A percentile compares a stretch with the other conserved stretches of the same genome.
These are phyloP conservation scores for Ilyonectria sp. DNA, from an alignment of 2,329 filamentous ascomycete genomes.

Conservation along the genomic window DNA sequence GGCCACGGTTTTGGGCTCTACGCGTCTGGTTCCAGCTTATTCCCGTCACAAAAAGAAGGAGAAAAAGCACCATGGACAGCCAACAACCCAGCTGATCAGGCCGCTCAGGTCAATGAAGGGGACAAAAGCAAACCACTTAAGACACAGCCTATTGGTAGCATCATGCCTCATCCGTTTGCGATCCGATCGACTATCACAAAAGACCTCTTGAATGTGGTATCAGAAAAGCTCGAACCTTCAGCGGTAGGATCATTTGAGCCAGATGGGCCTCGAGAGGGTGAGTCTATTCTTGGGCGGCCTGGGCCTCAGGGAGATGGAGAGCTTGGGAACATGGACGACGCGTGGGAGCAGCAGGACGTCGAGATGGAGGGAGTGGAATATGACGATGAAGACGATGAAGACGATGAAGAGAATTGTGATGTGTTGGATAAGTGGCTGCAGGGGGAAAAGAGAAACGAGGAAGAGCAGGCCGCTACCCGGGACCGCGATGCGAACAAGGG, in stretches of 20 bases:
- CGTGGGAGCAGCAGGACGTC: slow-evolving; percentile 27
- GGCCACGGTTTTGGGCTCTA: slow-evolving; percentile 27
- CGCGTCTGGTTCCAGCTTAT: slow-evolving; percentile 13
- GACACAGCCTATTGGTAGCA: slow-evolving; percentile 24
- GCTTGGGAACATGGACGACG: slow-evolving; percentile 30
- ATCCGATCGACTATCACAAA: slow-evolving; percentile 35
- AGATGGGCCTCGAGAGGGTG: slow-evolving; percentile 26
- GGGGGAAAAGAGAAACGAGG: not conserved
- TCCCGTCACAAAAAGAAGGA: slow-evolving; percentile 19
- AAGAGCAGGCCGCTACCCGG: not conserved
- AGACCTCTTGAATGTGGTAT: slow-evolving; percentile 32
- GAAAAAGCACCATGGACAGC: slow-evolving; percentile 32
- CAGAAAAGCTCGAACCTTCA: not conserved
- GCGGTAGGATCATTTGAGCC: slow-evolving; percentile 24
- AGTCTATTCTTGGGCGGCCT: not conserved
- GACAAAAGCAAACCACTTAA: not conserved
- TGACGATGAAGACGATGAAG: not conserved
- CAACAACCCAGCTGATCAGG: slow-evolving; percentile 15
- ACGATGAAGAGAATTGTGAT: not conserved
- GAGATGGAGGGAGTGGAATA: not conserved
- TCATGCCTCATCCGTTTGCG: slow-evolving; percentile 43
- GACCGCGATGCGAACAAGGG: not conserved
- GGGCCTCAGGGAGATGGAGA: slow-evolving; percentile 13
- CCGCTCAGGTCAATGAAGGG: slow-evolving; percentile 24
- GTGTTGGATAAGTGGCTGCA: not conserved